Evolutionary conservation across 805 yeast genomes (phyloP).

Genomic region (Schizosaccharomyces japonicus): DNA sequence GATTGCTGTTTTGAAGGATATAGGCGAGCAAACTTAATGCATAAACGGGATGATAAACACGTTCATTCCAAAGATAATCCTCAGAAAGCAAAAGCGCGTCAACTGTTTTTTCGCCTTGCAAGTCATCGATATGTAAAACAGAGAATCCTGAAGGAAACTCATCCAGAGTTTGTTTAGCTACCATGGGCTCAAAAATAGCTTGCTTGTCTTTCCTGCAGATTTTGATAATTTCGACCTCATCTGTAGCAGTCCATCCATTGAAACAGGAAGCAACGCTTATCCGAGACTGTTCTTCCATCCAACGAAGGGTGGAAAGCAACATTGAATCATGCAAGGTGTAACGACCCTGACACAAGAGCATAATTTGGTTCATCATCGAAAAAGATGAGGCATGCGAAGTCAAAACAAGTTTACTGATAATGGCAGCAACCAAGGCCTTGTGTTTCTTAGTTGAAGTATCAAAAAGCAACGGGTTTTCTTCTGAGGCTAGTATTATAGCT

Average conservation of each 20-base stretch:
- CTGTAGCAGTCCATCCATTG: background rate
- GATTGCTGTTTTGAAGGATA: slow-evolving; percentile 3
- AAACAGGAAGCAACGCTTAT: background rate
- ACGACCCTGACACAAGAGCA: background rate
- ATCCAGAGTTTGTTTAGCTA: background rate
- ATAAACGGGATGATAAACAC: slow-evolving; percentile 9
- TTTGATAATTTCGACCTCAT: background rate
- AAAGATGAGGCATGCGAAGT: background rate
- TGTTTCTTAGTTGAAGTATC: background rate
- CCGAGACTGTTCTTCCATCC: slow-evolving; percentile 24
- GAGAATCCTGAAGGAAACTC: slow-evolving; percentile 25
- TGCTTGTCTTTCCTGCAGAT: slow-evolving; percentile 2
- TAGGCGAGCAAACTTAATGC: slow-evolving; percentile 7
- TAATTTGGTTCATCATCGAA: background rate
- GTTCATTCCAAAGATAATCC: background rate
- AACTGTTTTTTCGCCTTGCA: background rate
- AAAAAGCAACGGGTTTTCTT: slow-evolving; percentile 13
- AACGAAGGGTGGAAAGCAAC: slow-evolving; percentile 29
- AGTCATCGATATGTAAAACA: slow-evolving; percentile 45
- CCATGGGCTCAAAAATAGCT: background rate
- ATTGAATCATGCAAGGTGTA: slow-evolving; percentile 16
- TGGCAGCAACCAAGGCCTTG: background rate
- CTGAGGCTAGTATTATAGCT: slow-evolving; percentile 40
- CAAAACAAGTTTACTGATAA: background rate
- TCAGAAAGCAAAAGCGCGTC: background rate